Base-by-base conservation (phyloP, 129 eudicot species). In the Saposhnikovia divaricata region DNA sequence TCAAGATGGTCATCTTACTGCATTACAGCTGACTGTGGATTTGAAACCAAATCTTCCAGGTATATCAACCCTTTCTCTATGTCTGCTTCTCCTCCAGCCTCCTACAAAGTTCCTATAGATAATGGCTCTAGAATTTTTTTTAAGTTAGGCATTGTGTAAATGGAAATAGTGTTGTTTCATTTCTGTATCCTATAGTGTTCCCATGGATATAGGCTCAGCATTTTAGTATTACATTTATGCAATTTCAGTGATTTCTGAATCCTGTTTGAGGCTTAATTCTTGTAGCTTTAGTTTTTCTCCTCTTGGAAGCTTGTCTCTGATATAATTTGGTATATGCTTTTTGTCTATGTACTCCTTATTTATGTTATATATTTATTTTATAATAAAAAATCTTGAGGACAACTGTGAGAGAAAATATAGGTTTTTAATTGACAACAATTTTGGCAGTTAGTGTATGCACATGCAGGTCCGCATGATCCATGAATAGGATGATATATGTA, bases 31-130 rank as follows among this genome's bases (percentile, higher is more conserved):
- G 90, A 92, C 97, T 0, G 94, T 92, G 72, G 97, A 92, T 84
- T 87, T 92, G 66, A 92, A 92, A 77, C 97, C 97, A 57, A 88
- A 85, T 71, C 95, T 92, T 70, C 97, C 97, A 83, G 92, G 96
- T 92, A 8, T 27, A 51, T 72, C 48, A 47, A 82, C 75, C 78
- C 77, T 79, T 79, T 42, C 61, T 28, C 72, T 31, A 38, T 27
- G 65, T 55, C 73, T 53, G 13, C 48, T 71, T 37, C 43, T 18
- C 14, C 21, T 47, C 48, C 10, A 2, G 6, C 6, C 28, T 39
- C 45, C 73, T 31, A 68, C 42, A 13, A 21, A 34, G 73, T 27
- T 61, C 34, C 28, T 61, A 9, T n/a, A 9, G 5, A 61, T 61
- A 8, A n/a, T 3, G 27, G 4, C 18, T 66, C 3, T 68, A 13